Evolutionary conservation across 2,329 filamentous ascomycete genomes (phyloP).

Genomic region (Colletotrichum navitas): DNA sequence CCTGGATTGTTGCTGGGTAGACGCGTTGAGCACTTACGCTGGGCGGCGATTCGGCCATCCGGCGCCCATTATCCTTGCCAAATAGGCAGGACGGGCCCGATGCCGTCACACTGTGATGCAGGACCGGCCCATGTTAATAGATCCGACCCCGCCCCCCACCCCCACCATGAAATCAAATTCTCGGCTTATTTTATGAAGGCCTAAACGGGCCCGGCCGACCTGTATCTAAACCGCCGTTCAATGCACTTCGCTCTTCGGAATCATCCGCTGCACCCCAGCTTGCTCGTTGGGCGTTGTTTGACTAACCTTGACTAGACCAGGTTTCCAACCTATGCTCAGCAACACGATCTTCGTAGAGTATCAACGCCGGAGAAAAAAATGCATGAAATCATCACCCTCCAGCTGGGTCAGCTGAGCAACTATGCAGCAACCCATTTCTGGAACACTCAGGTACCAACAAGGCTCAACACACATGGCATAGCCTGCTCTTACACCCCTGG

Average conservation of each 20-base stretch:
- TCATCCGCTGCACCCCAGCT: neutral
- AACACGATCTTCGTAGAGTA: neutral
- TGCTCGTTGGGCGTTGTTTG: neutral
- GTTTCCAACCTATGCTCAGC: neutral
- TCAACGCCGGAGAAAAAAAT: slow-evolving; percentile 60
- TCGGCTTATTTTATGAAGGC: slow-evolving; percentile 1
- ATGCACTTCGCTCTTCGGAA: neutral
- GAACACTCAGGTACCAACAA: slow-evolving; percentile 82
- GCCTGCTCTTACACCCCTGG: neutral
- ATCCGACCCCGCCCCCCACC: slow-evolving; percentile 7
- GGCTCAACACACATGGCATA: neutral
- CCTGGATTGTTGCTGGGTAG: neutral
- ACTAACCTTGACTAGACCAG: neutral
- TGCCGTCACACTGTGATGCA: neutral
- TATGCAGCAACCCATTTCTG: slow-evolving; percentile 97
- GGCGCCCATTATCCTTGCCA: neutral
- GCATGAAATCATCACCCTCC: slow-evolving; percentile 95
- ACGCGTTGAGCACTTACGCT: neutral
- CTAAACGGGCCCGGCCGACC: slow-evolving; percentile 7
- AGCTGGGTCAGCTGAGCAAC: slow-evolving; percentile 93
- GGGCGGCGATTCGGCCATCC: neutral
- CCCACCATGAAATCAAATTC: slow-evolving; percentile 11
- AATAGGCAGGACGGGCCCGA: slow-evolving; percentile 1
- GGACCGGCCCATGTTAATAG: neutral
- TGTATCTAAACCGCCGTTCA: neutral